A percentile compares a stretch with the other conserved stretches of the same genome.
phyloP scores from a whole-genome alignment of 257 asterid genomes.

The Salvia rosmarinus region DNA sequence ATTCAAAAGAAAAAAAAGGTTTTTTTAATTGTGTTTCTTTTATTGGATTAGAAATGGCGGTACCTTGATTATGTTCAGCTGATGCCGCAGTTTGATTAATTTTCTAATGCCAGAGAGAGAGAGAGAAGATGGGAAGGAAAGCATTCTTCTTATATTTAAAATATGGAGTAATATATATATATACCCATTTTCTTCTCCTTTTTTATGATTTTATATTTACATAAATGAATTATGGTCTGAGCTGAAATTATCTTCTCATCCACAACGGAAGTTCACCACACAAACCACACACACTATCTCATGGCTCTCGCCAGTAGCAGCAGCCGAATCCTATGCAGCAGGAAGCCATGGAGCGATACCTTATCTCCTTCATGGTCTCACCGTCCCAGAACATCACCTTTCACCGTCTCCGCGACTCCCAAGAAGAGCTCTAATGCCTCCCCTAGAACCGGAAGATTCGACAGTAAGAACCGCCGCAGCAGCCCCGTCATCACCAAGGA shows the following conservation, averaged over 20 bases:
- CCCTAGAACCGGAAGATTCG: slow-evolving; percentile 64
- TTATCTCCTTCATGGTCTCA: slow-evolving; percentile 41
- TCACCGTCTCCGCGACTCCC: slow-evolving; percentile 66
- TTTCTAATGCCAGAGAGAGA: too few species aligned
- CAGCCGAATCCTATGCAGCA: slow-evolving; percentile 54
- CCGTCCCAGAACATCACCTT: slow-evolving; percentile 38
- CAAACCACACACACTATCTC: slow-evolving; percentile 6
- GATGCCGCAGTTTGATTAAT: too few species aligned
- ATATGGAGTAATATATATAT: too few species aligned
- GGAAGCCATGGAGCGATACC: slow-evolving; percentile 37
- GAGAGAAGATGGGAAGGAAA: too few species aligned
- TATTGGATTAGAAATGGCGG: too few species aligned
- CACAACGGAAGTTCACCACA: slow-evolving; percentile 24
- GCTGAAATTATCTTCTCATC: slow-evolving; percentile 32
- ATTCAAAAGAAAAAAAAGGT: too few species aligned
- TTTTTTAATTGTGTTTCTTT: too few species aligned
- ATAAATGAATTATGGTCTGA: too few species aligned
- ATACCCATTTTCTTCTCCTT: too few species aligned
- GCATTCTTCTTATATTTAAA: too few species aligned
- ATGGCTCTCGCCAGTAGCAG: slow-evolving; percentile 72
- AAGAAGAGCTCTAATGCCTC: slow-evolving; percentile 58
- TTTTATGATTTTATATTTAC: too few species aligned
- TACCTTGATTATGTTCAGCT: too few species aligned
- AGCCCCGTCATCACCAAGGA: slow-evolving; percentile 57
- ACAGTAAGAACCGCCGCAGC: slow-evolving; percentile 67